Evolutionary conservation across 257 asterid species (phyloP).

Genomic region (Coffea eugenioides): DNA sequence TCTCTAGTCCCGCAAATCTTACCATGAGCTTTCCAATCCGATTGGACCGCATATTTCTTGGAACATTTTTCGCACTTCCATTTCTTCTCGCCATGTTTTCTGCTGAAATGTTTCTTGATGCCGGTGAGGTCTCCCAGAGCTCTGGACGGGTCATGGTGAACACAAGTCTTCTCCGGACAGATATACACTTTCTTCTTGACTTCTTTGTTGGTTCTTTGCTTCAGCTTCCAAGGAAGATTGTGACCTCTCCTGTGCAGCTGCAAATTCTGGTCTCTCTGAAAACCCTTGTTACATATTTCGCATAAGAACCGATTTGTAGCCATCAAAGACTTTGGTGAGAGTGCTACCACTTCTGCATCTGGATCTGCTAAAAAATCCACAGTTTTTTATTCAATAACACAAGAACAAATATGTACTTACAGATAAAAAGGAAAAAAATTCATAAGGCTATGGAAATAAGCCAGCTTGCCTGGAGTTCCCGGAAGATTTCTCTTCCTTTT

Average conservation of each 20-base stretch:
- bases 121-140: constrained; percentile 91
- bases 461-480: constrained; percentile 71
- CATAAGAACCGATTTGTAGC: constrained; percentile 88
- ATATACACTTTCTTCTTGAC: constrained; percentile 78
- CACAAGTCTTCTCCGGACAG: constrained; percentile 81
- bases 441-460: neutral
- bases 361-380: constrained; percentile 53
- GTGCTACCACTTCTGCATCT: constrained; percentile 88
- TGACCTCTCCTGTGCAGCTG: constrained; percentile 91
- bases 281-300: constrained; percentile 94
- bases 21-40: constrained; percentile 95
- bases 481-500: constrained; percentile 86
- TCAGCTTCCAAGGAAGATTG: constrained; percentile 91
- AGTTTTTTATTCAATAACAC: neutral
- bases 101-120: constrained; percentile 74
- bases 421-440: neutral
- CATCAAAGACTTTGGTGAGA: constrained; percentile 85
- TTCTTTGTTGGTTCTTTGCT: constrained; percentile 68
- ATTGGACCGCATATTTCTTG: constrained; percentile 87
- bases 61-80: constrained; percentile 94
- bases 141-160: constrained; percentile 78
- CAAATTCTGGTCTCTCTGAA: constrained; percentile 88
- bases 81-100: constrained; percentile 94
- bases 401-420: neutral
- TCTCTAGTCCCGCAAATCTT: constrained; percentile 96